These are phyloP conservation scores for Astrothelium subdiscretum DNA, from an alignment of 495 filamentous ascomycete species.

Conservation along the genomic window DNA sequence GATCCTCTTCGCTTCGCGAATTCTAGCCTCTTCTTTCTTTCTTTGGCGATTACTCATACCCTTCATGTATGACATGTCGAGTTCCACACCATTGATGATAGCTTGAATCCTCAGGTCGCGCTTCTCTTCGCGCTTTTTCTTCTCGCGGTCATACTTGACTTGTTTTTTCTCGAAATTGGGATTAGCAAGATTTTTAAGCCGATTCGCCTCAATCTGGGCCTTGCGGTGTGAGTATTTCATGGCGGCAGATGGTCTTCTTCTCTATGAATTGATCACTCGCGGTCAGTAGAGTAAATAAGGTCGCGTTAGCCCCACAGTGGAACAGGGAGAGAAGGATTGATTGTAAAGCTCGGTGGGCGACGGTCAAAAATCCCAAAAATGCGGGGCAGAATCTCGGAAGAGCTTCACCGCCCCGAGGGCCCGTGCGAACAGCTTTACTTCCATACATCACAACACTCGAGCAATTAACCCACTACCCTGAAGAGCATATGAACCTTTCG, in stretches of 20 bases:
- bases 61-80: slow-evolving; percentile 1
- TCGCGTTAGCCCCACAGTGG: neutral
- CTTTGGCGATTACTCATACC: neutral
- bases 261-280: neutral
- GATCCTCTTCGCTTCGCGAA: neutral
- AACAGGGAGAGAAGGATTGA: neutral
- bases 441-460: too few species aligned
- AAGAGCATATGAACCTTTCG: too few species aligned
- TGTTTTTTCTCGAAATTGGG: neutral
- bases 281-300: neutral
- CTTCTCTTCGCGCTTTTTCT: neutral
- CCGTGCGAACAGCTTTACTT: too few species aligned
- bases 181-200: slow-evolving; percentile 1
- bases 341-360: neutral
- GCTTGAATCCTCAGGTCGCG: neutral
- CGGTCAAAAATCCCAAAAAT: neutral
- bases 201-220: neutral
- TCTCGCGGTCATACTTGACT: neutral
- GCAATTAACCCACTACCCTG: too few species aligned
- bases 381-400: neutral
- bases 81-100: neutral
- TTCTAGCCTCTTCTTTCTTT: neutral
- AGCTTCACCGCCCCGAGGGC: neutral
- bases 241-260: neutral
- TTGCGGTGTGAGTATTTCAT: neutral